Evolutionary conservation across 225 moss, liverwort and hornwort genomes (phyloP), one percentile per base, ranked within the genome.

Genomic region (Pseudoscleropodium purum): DNA sequence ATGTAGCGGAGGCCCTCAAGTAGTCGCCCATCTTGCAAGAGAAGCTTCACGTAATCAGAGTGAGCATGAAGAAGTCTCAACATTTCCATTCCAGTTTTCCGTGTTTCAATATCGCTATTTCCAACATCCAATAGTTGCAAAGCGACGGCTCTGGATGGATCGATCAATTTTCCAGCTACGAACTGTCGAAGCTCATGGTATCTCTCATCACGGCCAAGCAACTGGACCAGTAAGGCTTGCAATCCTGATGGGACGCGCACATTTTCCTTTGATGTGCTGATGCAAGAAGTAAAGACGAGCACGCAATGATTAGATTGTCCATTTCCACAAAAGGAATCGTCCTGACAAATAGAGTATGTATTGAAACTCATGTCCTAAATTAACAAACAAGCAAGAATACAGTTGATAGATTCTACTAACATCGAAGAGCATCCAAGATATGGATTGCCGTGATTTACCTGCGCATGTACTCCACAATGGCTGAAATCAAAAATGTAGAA

Each of bases 51-150:
- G 81, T 97, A 97, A 85, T 98, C 97, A 61, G 94, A 94, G 87
- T 98, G 98, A 69, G 93, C 97, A 91, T 96, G 96, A 89, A 98
- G 93, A 81, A 97, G 95, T 83, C 97, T 94, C 85, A 98, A 89
- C 97, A 98, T 98, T 87, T 97, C 97, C 95, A 98, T 91, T 82
- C 97, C 98, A 64, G 95, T 87, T 88, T 93, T 98, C 87, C 95
- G 90, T 49, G 94, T 96, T 77, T 94, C 91, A 41, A 80, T 85
- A 87, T 98, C 91, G 89, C 93, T 93, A 20, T 89, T 85, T 73
- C 98, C 98, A 15, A 94, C 92, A 84, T 98, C 97, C 89, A 98
- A 65, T 63, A 98, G 96, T 91, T 96, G 94, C 85, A 98, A 92
- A 37, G 98, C 98, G 79, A 98, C 98, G 81, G 91, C 94, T 90